Evolutionary conservation across 2,329 filamentous ascomycete genomes (phyloP).

Genomic region (Diplocarpon mali): DNA sequence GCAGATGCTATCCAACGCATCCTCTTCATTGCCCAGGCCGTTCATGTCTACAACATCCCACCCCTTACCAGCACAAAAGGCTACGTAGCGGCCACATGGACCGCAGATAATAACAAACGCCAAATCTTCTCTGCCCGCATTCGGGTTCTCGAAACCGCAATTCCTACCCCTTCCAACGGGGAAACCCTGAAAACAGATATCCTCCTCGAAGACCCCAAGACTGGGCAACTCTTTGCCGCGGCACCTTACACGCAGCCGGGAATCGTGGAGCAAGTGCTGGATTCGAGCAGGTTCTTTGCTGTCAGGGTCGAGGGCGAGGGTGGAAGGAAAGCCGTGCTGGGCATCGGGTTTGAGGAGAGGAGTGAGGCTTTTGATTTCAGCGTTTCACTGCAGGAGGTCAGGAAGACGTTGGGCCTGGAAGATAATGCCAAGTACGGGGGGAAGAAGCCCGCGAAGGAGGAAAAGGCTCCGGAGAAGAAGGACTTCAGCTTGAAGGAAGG

Average conservation of each 20-base stretch:
- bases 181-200: slow-evolving; percentile 61
- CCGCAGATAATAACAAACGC: slow-evolving; percentile 50
- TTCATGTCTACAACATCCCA: slow-evolving; percentile 83
- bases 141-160: slow-evolving; percentile 66
- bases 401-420: slow-evolving; percentile 56
- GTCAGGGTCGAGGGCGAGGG: slow-evolving; percentile 65
- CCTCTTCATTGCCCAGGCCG: slow-evolving; percentile 62
- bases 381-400: slow-evolving; percentile 67
- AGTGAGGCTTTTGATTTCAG: slow-evolving; percentile 79
- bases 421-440: slow-evolving; percentile 27
- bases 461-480: slow-evolving; percentile 41
- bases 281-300: slow-evolving; percentile 78
- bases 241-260: slow-evolving; percentile 59
- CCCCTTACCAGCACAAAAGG: slow-evolving; percentile 68
- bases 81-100: slow-evolving; percentile 71
- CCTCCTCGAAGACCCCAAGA: slow-evolving; percentile 64
- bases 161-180: slow-evolving; percentile 29
- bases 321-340: slow-evolving; percentile 66
- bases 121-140: slow-evolving; percentile 81
- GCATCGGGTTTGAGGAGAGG: slow-evolving; percentile 79
- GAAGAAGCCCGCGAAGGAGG: slow-evolving; percentile 24
- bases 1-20: slow-evolving; percentile 73
- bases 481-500: slow-evolving; percentile 84
- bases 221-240: slow-evolving; percentile 70
- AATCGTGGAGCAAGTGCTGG: slow-evolving; percentile 66